Evolutionary conservation across 139 green algal genomes (phyloP), one percentile per base, ranked within the genome.

Genomic region (Volvox africanus): DNA sequence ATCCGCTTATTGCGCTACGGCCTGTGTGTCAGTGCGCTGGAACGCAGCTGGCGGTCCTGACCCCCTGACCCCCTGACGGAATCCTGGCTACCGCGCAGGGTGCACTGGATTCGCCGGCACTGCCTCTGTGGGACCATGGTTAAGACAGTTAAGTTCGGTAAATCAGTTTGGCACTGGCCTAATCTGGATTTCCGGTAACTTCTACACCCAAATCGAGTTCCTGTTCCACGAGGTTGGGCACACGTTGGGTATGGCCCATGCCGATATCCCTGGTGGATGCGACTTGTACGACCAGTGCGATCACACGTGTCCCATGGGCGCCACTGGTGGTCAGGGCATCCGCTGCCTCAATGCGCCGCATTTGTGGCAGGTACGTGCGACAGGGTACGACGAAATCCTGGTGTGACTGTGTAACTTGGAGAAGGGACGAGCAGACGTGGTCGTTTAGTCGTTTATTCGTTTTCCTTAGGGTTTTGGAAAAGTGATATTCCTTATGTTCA

Each of bases 261-360:
- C 71, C 44, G n/a, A 44, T 37, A 28, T 80, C 5, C 24, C 67
- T 12, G 67, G 26, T 11, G 71, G 44, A 9, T 89, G 44, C 44
- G 69, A 33, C 21, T 35, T 81, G 26, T n/a, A 28, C 71, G 85
- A 89, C 71, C 69, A 82, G 85, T 89, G 85, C 85, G 85, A 89
- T 69, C 80, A 75, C 71, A 76, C 71, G 14, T 89, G 85, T 32
- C 12, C 71, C 30, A 89, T 89, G 85, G 69, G 71, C 44, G 50
- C n/a, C 0, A 32, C 20, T 2, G 50, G 44, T 13, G 73, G 50
- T 30, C 85, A 82, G 22, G 84, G 82, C 82, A 79, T 88, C 62
- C 82, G 68, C 68, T 89, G 85, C 71, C 19, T 82, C n/a, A 89
- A 89, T 37, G 71, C 85, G 20, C n/a, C 85, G n/a, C 85, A 89